Conservation (phyloP, 208 protist genomes). For the Strigomonas oncopelti region DNA sequence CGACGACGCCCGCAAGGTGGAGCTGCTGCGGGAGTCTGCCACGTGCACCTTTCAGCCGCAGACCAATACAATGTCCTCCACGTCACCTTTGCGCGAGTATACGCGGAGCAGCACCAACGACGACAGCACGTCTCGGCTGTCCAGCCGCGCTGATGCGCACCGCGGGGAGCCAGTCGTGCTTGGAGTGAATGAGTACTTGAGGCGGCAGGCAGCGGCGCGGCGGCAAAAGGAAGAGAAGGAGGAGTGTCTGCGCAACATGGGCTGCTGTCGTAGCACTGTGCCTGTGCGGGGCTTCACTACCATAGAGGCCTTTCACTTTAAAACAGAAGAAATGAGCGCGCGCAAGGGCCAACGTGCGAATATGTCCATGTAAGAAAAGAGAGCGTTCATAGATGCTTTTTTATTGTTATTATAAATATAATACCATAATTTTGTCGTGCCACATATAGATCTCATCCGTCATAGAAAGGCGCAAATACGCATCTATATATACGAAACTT, state of each 20-base stretch:
- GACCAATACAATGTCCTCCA: slow-evolving; percentile 26
- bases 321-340: slow-evolving; percentile 1
- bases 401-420: neutral
- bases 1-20: slow-evolving; percentile 8
- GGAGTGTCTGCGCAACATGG: slow-evolving; percentile 37
- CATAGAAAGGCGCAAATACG: too few relatives aligned
- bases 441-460: too few relatives aligned
- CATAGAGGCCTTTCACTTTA: slow-evolving; percentile 5
- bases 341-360: neutral
- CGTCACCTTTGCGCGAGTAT: too few relatives aligned
- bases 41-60: slow-evolving; percentile 79
- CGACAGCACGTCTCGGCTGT: neutral
- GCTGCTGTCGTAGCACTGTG: neutral
- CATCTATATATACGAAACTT: too few relatives aligned
- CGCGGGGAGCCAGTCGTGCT: slow-evolving; percentile 13
- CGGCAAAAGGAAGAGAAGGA: slow-evolving; percentile 44
- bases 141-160: neutral
- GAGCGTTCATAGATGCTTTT: neutral
- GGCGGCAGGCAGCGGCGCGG: slow-evolving; percentile 52
- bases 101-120: slow-evolving; percentile 10
- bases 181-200: slow-evolving; percentile 54
- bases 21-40: slow-evolving; percentile 49
- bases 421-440: neutral
- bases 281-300: neutral
- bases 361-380: neutral